phyloP scores from a whole-genome alignment of 2,329 filamentous ascomycete genomes.

The Triangularia setosa region DNA sequence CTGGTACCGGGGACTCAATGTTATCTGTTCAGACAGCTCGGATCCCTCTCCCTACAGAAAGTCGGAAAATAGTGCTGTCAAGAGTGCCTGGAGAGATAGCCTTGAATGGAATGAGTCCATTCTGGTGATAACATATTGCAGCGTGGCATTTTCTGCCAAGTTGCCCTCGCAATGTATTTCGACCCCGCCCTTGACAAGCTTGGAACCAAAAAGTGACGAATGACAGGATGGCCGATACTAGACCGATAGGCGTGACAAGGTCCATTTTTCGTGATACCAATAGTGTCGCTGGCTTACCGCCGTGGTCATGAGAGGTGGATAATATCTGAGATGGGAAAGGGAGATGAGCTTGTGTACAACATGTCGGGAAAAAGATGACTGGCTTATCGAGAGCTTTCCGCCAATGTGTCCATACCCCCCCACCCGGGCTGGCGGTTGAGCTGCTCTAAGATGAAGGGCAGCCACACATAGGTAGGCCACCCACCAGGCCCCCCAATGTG shows the following conservation, averaged over 20 bases:
- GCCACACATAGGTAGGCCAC: neutral
- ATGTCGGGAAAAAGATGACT: no score
- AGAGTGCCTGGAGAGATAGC: no score
- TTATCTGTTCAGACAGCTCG: no score
- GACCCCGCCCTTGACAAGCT: neutral
- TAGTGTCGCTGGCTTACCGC: no score
- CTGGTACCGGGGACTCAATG: no score
- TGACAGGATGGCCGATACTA: constrained; percentile 1
- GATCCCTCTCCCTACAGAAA: no score
- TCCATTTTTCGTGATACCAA: neutral
- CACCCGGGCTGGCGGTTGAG: neutral
- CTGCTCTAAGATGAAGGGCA: neutral
- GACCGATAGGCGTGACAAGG: neutral
- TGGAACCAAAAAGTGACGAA: neutral
- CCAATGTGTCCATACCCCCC: no score
- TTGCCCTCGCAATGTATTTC: neutral
- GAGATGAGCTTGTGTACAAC: no score
- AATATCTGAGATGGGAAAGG: neutral
- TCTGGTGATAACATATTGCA: neutral
- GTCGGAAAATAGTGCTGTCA: no score
- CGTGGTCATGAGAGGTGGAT: neutral
- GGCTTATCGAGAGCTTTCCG: no score
- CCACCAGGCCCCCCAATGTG: no score
- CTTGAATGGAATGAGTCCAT: constrained; percentile 4
- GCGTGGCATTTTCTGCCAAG: constrained; percentile 1